Conservation (phyloP, 306 rosid genomes). For the Pyrus communis region DNA sequence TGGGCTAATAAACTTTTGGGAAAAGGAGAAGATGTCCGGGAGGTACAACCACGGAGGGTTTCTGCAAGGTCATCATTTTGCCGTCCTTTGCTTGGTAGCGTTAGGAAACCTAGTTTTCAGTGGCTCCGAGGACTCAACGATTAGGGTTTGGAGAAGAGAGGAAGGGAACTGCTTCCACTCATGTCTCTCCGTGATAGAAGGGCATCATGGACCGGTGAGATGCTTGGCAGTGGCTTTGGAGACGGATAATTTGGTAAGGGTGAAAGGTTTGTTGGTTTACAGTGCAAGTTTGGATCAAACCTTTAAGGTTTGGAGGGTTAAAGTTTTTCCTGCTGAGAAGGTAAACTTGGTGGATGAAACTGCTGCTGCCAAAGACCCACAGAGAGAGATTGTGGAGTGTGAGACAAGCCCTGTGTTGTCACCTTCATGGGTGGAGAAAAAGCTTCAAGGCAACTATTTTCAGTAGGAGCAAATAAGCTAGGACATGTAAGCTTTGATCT, state of each 20-base stretch:
- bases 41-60: conserved; percentile 48
- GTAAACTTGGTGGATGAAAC: conserved; percentile 16
- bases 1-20: conserved; percentile 51
- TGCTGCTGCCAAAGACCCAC: conserved; percentile 13
- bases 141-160: conserved; percentile 50
- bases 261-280: conserved; percentile 37
- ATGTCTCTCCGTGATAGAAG: conserved; percentile 41
- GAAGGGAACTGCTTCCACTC: conserved; percentile 42
- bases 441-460: conserved; percentile 28
- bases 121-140: conserved; percentile 40
- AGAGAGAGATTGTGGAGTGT: conserved; percentile 32
- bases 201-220: conserved; percentile 47
- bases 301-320: conserved; percentile 50
- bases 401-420: conserved; percentile 42
- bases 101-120: conserved; percentile 36
- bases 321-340: conserved; percentile 32
- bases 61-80: conserved; percentile 47
- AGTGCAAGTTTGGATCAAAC: conserved; percentile 59
- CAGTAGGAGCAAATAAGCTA: not conserved
- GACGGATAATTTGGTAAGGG: conserved; percentile 24
- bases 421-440: conserved; percentile 39
- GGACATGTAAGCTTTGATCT: conserved; percentile 6
- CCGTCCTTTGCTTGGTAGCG: conserved; percentile 40
- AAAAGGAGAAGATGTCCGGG: conserved; percentile 39
- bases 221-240: conserved; percentile 44